Evolutionary conservation across 345 rosid species (phyloP).

Genomic region (Euphorbia peplus): DNA sequence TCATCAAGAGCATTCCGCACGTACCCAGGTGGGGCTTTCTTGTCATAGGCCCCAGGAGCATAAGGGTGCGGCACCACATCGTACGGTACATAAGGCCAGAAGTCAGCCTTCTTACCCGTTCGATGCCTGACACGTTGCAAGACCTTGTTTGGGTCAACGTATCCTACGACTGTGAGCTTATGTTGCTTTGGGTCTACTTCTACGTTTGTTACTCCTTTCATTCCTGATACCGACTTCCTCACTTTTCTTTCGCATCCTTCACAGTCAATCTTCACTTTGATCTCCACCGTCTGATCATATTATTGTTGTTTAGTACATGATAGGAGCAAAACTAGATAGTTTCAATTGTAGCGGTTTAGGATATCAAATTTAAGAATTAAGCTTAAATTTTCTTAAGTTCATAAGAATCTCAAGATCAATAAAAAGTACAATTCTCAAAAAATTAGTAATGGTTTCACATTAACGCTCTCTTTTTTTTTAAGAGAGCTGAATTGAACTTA

Average conservation of each 20-base stretch:
- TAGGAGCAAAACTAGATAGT: neutral
- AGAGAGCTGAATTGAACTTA: too few species aligned
- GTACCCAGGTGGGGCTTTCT: constrained; percentile 31
- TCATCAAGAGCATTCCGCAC: constrained; percentile 25
- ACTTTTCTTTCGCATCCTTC: constrained; percentile 28
- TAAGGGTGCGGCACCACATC: constrained; percentile 27
- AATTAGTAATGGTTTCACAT: too few species aligned
- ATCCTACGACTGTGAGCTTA: constrained; percentile 27
- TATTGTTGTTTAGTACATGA: neutral
- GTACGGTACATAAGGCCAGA: constrained; percentile 30
- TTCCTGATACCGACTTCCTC: constrained; percentile 23
- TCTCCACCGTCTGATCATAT: constrained; percentile 23
- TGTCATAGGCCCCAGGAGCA: constrained; percentile 25
- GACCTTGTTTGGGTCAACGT: constrained; percentile 24
- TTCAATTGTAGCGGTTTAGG: too few species aligned
- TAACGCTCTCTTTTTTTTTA: too few species aligned
- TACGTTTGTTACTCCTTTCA: constrained; percentile 25
- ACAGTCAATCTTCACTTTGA: constrained; percentile 29
- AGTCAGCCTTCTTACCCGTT: constrained; percentile 31
- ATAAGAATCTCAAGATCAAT: too few species aligned
- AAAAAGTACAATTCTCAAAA: too few species aligned
- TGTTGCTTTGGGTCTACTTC: constrained; percentile 21
- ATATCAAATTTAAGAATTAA: too few species aligned
- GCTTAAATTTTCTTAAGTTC: too few species aligned
- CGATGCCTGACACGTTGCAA: constrained; percentile 26